Conservation (phyloP, 148 eudicot genomes). For the Cornus controversa region DNA sequence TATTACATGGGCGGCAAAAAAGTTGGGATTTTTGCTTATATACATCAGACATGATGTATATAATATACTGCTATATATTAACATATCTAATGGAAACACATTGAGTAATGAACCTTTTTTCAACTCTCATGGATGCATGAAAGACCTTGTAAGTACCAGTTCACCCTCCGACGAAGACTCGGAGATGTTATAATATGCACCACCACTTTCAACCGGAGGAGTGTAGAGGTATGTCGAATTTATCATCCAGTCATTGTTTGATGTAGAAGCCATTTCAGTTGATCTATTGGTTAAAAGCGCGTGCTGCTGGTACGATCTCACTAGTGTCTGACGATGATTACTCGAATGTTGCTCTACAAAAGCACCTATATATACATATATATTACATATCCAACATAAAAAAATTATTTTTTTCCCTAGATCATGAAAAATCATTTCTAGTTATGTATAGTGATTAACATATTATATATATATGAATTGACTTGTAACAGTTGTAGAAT, state of each 20-base stretch:
- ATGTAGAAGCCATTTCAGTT: background rate
- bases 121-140: background rate
- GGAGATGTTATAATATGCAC: conserved; percentile 8
- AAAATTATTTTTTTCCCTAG: no score
- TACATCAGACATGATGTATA: no score
- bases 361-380: conserved; percentile 18
- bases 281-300: conserved; percentile 8
- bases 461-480: no score
- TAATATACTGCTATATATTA: no score
- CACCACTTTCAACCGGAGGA: conserved; percentile 10
- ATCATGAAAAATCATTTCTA: no score
- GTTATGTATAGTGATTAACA: no score
- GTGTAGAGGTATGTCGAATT: conserved; percentile 8
- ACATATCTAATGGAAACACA: no score
- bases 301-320: conserved; percentile 3
- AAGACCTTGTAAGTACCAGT: background rate
- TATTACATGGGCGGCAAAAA: no score
- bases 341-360: conserved; percentile 5
- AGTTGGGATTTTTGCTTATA: no score
- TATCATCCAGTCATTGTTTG: conserved; percentile 8
- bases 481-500: no score
- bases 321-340: background rate
- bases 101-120: no score
- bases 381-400: no score
- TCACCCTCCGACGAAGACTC: conserved; percentile 25